These are phyloP conservation scores for Plasmodium gallinaceum DNA, from an alignment of 169 alveolate species.

Conservation along the genomic window DNA sequence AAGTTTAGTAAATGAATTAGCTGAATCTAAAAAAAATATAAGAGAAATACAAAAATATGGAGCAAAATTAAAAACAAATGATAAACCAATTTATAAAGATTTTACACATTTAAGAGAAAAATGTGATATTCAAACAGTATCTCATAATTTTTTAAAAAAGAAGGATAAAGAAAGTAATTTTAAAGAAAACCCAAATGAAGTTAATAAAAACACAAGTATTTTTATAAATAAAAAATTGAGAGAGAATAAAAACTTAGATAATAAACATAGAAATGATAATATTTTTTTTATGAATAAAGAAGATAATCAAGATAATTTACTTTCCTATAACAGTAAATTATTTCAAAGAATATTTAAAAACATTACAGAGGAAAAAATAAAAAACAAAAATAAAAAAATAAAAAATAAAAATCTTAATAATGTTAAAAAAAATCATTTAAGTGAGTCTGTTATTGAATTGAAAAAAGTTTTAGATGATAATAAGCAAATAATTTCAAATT, in stretches of 20 bases:
- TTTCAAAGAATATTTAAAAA: slow-evolving; percentile 60
- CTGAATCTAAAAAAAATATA: slow-evolving; percentile 60
- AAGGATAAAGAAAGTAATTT: slow-evolving; percentile 18
- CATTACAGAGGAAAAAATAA: slow-evolving; percentile 45
- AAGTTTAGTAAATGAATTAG: slow-evolving; percentile 38
- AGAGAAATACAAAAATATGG: slow-evolving; percentile 39
- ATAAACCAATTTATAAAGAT: background rate
- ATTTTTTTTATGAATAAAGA: background rate
- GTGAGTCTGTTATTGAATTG: slow-evolving; percentile 11
- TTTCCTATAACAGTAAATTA: slow-evolving; percentile 9
- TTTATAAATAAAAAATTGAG: too few species aligned
- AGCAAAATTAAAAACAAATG: slow-evolving; percentile 3
- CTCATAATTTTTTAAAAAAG: background rate
- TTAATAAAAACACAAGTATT: background rate
- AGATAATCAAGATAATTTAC: background rate
- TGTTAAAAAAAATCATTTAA: slow-evolving; percentile 13
- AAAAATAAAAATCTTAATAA: slow-evolving; percentile 24
- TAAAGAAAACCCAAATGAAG: background rate
- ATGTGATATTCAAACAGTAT: background rate
- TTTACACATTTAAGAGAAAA: background rate
- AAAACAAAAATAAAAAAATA: slow-evolving; percentile 43
- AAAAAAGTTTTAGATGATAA: slow-evolving; percentile 29
- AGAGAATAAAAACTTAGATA: too few species aligned
- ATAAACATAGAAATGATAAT: slow-evolving; percentile 5
- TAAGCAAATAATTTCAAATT: slow-evolving; percentile 11